Percentiles rank a stretch among this genome's conserved stretches.
Evolutionary conservation across 2,329 filamentous ascomycete genomes (phyloP).

Genomic region (Cladophialophora psammophila): DNA sequence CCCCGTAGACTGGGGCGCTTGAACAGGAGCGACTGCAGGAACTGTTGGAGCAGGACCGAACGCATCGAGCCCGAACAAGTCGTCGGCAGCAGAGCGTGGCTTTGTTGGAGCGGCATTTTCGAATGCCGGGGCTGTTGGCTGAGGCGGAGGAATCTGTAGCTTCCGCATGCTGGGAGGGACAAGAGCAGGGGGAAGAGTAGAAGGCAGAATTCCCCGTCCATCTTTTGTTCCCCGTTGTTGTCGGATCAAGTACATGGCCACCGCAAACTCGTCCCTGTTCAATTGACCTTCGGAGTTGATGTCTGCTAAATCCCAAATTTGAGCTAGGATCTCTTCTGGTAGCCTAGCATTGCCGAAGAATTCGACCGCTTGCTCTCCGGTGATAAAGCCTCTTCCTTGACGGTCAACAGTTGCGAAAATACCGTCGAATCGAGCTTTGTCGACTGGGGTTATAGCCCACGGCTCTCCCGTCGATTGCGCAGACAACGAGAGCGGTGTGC

Average conservation of each 20-base stretch:
- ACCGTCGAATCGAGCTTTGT: slow-evolving; percentile 87
- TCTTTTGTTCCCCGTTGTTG: slow-evolving; percentile 81
- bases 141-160: slow-evolving; percentile 50
- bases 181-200: slow-evolving; percentile 78
- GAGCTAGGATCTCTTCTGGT: slow-evolving; percentile 84
- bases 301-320: slow-evolving; percentile 97
- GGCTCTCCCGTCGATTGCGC: slow-evolving; percentile 68
- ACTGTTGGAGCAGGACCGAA: slow-evolving; percentile 59
- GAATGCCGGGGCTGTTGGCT: slow-evolving; percentile 54
- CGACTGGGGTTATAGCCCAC: slow-evolving; percentile 82
- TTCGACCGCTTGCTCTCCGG: slow-evolving; percentile 89
- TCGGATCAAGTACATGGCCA: slow-evolving; percentile 96
- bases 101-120: slow-evolving; percentile 54
- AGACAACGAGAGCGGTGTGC: slow-evolving; percentile 53
- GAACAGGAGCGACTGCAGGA: slow-evolving; percentile 52
- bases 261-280: slow-evolving; percentile 88
- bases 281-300: slow-evolving; percentile 88
- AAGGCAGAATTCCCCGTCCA: slow-evolving; percentile 68
- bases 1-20: slow-evolving; percentile 73
- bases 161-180: slow-evolving; percentile 85
- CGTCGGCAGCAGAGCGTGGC: slow-evolving; percentile 85
- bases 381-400: slow-evolving; percentile 79
- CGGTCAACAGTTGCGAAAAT: slow-evolving; percentile 87
- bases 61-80: slow-evolving; percentile 90
- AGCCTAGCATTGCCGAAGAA: slow-evolving; percentile 94